Evolutionary conservation across 768 basidiomycete genomes (phyloP).

Genomic region (Pilatotrama ljubarskyi): DNA sequence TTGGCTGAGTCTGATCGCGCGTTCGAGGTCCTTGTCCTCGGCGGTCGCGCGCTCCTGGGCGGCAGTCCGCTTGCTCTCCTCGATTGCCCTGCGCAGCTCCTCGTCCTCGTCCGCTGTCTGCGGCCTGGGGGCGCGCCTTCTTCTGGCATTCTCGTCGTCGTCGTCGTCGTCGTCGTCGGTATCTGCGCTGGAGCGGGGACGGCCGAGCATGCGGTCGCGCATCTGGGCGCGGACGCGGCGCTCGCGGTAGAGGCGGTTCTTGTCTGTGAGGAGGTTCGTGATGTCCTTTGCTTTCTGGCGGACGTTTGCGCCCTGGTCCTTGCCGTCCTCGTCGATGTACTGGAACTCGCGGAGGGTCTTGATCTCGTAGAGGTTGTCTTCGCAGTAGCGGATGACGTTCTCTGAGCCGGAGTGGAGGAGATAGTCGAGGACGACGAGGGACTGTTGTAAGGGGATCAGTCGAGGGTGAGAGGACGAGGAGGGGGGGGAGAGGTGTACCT

Average conservation of each 20-base stretch:
- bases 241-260: slow-evolving; percentile 74
- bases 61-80: slow-evolving; percentile 72
- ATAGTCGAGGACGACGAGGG: slow-evolving; percentile 89
- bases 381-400: slow-evolving; percentile 95
- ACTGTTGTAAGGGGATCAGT: slow-evolving; percentile 41
- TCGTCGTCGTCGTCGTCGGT: slow-evolving; percentile 38
- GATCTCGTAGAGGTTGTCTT: slow-evolving; percentile 93
- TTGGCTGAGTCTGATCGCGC: slow-evolving; percentile 80
- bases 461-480: background rate
- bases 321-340: slow-evolving; percentile 86
- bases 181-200: slow-evolving; percentile 37
- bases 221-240: slow-evolving; percentile 77
- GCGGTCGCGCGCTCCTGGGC: slow-evolving; percentile 57
- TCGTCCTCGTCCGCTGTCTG: slow-evolving; percentile 58
- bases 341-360: slow-evolving; percentile 99
- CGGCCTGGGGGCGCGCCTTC: slow-evolving; percentile 14
- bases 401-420: slow-evolving; percentile 92
- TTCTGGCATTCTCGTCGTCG: slow-evolving; percentile 25
- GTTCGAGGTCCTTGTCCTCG: slow-evolving; percentile 76
- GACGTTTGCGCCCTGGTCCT: slow-evolving; percentile 94
- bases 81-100: slow-evolving; percentile 77
- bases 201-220: slow-evolving; percentile 85
- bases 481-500: slow-evolving; percentile 45
- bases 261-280: slow-evolving; percentile 85
- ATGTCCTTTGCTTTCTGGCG: slow-evolving; percentile 97